These are phyloP conservation scores for Elsinoe fawcettii DNA, from an alignment of 2,329 filamentous ascomycete species.

Conservation along the genomic window DNA sequence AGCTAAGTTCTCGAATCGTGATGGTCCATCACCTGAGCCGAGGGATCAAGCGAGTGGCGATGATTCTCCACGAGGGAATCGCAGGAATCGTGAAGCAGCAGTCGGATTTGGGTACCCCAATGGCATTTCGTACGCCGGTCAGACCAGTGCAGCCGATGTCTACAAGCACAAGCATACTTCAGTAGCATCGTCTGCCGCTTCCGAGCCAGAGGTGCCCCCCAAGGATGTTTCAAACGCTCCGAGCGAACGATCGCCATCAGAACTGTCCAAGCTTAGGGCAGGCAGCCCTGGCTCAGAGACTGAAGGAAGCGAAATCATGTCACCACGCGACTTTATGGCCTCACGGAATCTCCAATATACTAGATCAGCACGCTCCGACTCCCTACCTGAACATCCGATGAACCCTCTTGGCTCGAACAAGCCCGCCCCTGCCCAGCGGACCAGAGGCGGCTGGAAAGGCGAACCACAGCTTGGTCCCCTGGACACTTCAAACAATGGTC, in stretches of 20 bases:
- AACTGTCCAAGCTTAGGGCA: conserved; percentile 10
- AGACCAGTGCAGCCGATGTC: background rate
- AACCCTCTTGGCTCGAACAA: background rate
- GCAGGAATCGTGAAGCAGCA: conserved; percentile 12
- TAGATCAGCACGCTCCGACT: conserved; percentile 6
- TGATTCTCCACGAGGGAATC: background rate
- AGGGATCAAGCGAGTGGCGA: background rate
- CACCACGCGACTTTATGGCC: conserved; percentile 13
- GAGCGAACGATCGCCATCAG: conserved; percentile 4
- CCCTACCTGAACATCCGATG: background rate
- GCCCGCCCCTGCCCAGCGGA: background rate
- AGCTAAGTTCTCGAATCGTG: background rate
- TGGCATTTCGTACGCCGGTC: conserved; percentile 6
- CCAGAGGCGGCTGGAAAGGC: background rate
- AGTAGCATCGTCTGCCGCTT: background rate
- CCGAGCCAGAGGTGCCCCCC: conserved; percentile 5
- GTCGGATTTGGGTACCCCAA: conserved; percentile 13
- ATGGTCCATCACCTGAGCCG: background rate
- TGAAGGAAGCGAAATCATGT: conserved; percentile 14
- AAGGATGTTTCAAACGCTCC: conserved; percentile 1
- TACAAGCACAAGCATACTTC: conserved; percentile 9
- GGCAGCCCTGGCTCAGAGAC: conserved; percentile 11
- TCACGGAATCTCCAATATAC: conserved; percentile 11
- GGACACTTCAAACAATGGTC: background rate
- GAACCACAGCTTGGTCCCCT: conserved; percentile 7